Percentiles rank a stretch among this genome's conserved stretches.
Conservation (phyloP, 805 yeast species). For the Lipomyces spencermartinsiae region DNA sequence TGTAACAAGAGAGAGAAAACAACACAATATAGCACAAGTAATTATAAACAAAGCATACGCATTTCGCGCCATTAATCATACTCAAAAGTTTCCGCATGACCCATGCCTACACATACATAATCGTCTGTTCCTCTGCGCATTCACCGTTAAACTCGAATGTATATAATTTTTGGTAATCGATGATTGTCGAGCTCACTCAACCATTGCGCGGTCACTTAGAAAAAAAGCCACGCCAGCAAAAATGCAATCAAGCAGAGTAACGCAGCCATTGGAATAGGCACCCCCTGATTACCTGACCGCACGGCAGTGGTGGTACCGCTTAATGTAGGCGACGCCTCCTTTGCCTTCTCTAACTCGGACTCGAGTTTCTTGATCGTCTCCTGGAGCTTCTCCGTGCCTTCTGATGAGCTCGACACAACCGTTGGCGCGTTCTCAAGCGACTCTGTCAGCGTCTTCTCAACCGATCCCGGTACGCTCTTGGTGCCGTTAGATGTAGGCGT, state of each 20-base stretch:
- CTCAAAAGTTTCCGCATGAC: background rate
- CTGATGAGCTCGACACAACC: constrained; percentile 26
- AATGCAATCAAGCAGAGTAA: constrained; percentile 62
- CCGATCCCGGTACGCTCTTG: constrained; percentile 29
- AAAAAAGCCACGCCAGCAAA: constrained; percentile 73
- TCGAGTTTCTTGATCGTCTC: constrained; percentile 28
- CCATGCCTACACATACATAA: background rate
- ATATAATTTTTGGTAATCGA: background rate
- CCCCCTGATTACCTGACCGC: constrained; percentile 50
- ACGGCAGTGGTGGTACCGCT: constrained; percentile 18
- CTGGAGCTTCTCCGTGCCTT: constrained; percentile 20
- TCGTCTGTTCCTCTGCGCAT: background rate
- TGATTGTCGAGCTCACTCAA: background rate
- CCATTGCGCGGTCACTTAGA: constrained; percentile 47
- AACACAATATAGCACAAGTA: background rate
- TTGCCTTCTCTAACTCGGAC: constrained; percentile 28
- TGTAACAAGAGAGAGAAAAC: background rate
- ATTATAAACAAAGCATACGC: background rate
- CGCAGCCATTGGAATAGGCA: constrained; percentile 62
- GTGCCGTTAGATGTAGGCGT: constrained; percentile 31
- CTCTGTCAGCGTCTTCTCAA: constrained; percentile 24
- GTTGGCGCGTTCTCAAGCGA: constrained; percentile 32
- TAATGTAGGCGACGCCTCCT: constrained; percentile 18
- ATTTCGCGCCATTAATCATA: background rate
- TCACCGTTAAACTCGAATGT: background rate